Evolutionary conservation across 192 early-diverging fungal genomes (phyloP), one percentile per base, ranked within the genome.

Genomic region (Coemansia sp.): DNA sequence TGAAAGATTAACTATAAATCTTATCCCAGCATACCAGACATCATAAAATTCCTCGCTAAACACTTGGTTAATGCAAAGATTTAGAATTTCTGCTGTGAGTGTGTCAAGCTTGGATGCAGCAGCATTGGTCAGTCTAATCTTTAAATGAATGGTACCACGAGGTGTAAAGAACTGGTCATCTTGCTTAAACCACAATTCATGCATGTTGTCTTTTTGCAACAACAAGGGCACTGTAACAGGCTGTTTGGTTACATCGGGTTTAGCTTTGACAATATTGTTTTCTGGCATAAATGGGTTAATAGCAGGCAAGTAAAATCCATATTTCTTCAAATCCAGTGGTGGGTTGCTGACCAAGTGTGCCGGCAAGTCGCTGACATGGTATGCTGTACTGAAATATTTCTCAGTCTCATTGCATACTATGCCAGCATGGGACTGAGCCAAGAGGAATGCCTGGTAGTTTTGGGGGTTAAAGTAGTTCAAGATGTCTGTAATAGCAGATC

Each of bases 91-190:
- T 22, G 52, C 24, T 11, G 20, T 27, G 10, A 22, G 23, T 7
- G 9, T 6, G 7, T 54, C 22, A 4, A 22, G 22, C 13, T 27
- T 54, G 22, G 52, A 23, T 14, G 52, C 1, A 27, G 5, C 4
- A 3, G 20, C 52, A 54, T 54, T 22, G 52, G 52, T 12, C 27
- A 27, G 26, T 14, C 10, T 22, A 14, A 54, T 54, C 14, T 16
- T 22, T 13, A 54, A 24, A 24, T 54, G 5, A 13, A 54, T 22
- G 27, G 14, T 29, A n/a, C 89, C 92, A 59, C 90, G 89, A 19
- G 96, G 96, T 3, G 91, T 83, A 82, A 86, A 90, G 62, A 93
- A 98, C 1, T 81, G 90, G 64, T 94, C 88, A 68, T 98, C 96
- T 59, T 90, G 88, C 66, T 94, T 94, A 61, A 92, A 86, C 96